Conservation (phyloP, 2,329 filamentous ascomycete species). For the Cyphellophora attinorum region DNA sequence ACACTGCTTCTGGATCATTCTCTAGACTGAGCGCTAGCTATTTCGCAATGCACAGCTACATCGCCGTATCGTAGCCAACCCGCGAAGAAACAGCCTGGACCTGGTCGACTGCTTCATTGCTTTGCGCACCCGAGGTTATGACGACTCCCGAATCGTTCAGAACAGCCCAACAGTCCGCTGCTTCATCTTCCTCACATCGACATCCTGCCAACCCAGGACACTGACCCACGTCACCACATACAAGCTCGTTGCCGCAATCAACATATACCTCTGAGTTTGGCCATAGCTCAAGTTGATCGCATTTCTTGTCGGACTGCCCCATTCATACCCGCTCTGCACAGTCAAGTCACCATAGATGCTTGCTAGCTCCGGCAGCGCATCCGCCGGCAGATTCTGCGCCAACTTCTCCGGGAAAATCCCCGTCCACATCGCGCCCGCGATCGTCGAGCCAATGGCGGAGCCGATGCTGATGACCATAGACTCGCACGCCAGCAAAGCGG, state of each 20-base stretch:
- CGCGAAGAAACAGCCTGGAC: too few species aligned
- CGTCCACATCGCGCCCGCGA: slow-evolving; percentile 51
- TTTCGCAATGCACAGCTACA: too few species aligned
- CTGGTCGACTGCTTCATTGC: too few species aligned
- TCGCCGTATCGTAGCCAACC: too few species aligned
- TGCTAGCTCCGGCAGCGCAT: slow-evolving; percentile 12
- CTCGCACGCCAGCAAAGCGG: slow-evolving; percentile 45
- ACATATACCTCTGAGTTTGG: slow-evolving; percentile 33
- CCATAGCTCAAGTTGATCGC: slow-evolving; percentile 38
- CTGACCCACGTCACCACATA: slow-evolving; percentile 16
- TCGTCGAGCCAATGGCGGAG: slow-evolving; percentile 40
- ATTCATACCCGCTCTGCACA: slow-evolving; percentile 23
- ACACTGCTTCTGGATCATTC: too few species aligned
- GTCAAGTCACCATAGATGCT: slow-evolving; percentile 18
- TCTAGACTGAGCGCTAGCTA: too few species aligned
- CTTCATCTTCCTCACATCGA: slow-evolving; percentile 5
- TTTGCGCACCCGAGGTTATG: too few species aligned
- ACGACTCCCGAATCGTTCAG: too few species aligned
- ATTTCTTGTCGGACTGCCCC: slow-evolving; percentile 30
- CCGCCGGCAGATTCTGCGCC: slow-evolving; percentile 15
- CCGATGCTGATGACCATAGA: slow-evolving; percentile 45
- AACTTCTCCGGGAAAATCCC: slow-evolving; percentile 34
- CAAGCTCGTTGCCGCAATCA: slow-evolving; percentile 24
- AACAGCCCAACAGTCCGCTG: slow-evolving; percentile 1
- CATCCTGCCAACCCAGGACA: slow-evolving; percentile 4